These are phyloP conservation scores for Davidsoniella eucalypti DNA, from an alignment of 2,329 filamentous ascomycete species.

Conservation along the genomic window DNA sequence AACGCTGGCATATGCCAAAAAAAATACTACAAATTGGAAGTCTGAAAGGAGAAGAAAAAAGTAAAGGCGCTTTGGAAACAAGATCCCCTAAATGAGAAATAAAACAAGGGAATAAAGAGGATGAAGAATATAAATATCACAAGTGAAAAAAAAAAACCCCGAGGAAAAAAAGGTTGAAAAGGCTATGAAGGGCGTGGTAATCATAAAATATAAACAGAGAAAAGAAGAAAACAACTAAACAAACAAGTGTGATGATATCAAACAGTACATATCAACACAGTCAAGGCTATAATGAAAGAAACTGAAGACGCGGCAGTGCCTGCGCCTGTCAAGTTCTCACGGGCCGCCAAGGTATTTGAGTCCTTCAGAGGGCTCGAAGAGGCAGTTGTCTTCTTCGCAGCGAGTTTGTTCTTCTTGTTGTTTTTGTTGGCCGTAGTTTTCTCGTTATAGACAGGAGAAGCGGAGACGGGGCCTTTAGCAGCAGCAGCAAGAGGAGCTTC, in stretches of 20 bases:
- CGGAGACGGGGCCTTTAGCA: too few relatives aligned
- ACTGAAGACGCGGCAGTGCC: slow-evolving; percentile 11
- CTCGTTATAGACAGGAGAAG: too few relatives aligned
- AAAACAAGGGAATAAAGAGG: neutral
- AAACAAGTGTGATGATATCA: neutral
- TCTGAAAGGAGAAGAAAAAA: too few relatives aligned
- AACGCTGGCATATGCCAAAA: too few relatives aligned
- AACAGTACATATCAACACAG: slow-evolving; percentile 12
- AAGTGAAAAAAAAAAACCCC: neutral
- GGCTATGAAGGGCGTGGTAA: neutral
- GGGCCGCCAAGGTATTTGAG: neutral
- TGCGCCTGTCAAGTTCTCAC: slow-evolving; percentile 6
- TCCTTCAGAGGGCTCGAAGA: too few relatives aligned
- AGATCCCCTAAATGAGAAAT: neutral
- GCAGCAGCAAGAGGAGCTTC: too few relatives aligned
- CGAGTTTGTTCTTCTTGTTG: too few relatives aligned
- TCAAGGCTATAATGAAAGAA: slow-evolving; percentile 11
- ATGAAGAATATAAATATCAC: neutral
- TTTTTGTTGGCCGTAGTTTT: too few relatives aligned
- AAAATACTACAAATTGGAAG: too few relatives aligned
- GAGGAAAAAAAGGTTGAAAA: neutral
- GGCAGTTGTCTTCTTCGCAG: too few relatives aligned
- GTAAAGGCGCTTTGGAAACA: neutral
- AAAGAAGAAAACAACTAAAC: neutral
- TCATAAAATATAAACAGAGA: neutral